A percentile compares a stretch with the other conserved stretches of the same genome.
phyloP scores from a whole-genome alignment of 192 early-diverging fungal genomes.

The Lobulomyces angularis region DNA sequence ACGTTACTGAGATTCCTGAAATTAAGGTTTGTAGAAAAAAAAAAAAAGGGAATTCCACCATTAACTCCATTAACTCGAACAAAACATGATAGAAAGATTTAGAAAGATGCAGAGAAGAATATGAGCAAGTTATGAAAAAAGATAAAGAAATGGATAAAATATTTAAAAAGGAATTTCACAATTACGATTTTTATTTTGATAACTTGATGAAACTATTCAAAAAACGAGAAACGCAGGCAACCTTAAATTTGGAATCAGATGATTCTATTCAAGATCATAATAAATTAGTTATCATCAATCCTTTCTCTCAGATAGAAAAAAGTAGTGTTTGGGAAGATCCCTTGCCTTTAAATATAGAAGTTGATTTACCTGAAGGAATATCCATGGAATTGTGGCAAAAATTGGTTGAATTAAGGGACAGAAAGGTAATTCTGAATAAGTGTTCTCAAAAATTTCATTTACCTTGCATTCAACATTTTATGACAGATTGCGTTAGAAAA shows the following conservation, averaged over 20 bases:
- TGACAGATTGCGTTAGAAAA: slow-evolving; percentile 30
- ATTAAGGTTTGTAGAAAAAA: slow-evolving; percentile 26
- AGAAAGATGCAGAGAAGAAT: slow-evolving; percentile 35
- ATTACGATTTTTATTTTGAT: slow-evolving; percentile 31
- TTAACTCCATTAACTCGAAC: slow-evolving; percentile 1
- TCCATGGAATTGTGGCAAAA: slow-evolving; percentile 29
- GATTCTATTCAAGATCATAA: slow-evolving; percentile 1
- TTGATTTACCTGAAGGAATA: slow-evolving; percentile 34
- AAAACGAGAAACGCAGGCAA: slow-evolving; percentile 11
- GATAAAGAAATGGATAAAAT: slow-evolving; percentile 48
- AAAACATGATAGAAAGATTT: slow-evolving; percentile 32
- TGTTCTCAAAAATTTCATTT: too few relatives aligned
- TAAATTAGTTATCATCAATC: not conserved
- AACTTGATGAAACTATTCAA: slow-evolving; percentile 29
- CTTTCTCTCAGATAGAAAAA: slow-evolving; percentile 12
- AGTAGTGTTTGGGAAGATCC: slow-evolving; percentile 11
- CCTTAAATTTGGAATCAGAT: not conserved
- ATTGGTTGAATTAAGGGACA: slow-evolving; percentile 30
- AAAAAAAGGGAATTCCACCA: slow-evolving; percentile 5
- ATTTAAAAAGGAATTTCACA: slow-evolving; percentile 43
- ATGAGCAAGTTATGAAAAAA: slow-evolving; percentile 26
- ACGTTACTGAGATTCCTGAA: slow-evolving; percentile 33
- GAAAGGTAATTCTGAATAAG: too few relatives aligned
- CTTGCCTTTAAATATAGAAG: slow-evolving; percentile 8
- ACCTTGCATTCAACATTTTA: too few relatives aligned